Evolutionary conservation across 805 yeast genomes (phyloP), one percentile per base, ranked within the genome.

Genomic region (Maudiozyma turicensis): DNA sequence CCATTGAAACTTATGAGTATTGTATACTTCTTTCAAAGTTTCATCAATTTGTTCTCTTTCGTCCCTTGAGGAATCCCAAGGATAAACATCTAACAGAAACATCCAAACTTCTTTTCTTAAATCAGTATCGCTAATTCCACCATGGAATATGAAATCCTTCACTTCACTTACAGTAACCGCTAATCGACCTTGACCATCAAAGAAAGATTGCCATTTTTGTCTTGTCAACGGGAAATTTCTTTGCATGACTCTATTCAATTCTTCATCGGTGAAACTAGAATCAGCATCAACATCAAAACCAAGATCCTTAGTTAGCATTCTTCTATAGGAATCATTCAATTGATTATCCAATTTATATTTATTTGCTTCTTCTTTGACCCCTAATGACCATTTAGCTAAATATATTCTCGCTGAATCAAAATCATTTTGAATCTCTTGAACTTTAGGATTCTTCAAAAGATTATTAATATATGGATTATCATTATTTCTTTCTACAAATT

Each of bases 321-420:
- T 74, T 42, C 74, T 66, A 54, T 82, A 81, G 14, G 79, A 71
- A n/a, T 78, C 80, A 56, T 80, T 82, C 49, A 82, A 72, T 70
- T 52, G 78, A 67, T 52, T 77, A 73, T 45, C 46, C 20, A 63
- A 52, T 65, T 69, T 58, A 50, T 72, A 65, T 49, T 78, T 76
- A 55, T 81, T 89, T 1, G 96, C 93, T 64, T 91, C 95, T 58
- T 89, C 90, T 57, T 91, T 93, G 8, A 93, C 93, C 31, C 87
- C 87, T 57, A 87, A 76, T 0, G 98, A 97, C 98, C 98, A 93
- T 69, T 89, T 90, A 5, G 98, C 98, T 51, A 91, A 72, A 64
- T 88, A 91, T 4, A 89, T 84, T 48, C 90, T 77, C 0, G 98
- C 98, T 46, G 91, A 81, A 60, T 90, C 98, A 62, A 90, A 93